Base-by-base conservation (phyloP, 2,329 filamentous ascomycete genomes). In the Colletotrichum lini region DNA sequence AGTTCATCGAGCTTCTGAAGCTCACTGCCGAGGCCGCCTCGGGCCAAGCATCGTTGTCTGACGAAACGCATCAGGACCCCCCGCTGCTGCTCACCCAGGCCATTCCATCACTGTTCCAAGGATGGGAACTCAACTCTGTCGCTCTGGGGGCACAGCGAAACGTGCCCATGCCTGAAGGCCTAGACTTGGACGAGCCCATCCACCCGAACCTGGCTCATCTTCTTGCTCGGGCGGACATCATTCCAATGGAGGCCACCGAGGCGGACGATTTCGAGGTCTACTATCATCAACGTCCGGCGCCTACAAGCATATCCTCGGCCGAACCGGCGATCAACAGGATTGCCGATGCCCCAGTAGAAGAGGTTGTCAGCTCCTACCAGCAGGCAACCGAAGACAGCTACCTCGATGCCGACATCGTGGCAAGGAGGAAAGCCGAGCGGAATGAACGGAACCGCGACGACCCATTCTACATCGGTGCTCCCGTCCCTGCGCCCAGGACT, bases 81-180 rank as follows among this genome's bases (percentile, higher is more conserved):
- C 96, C 96, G 3, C 84, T 97, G 16, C 87, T 99, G 2, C 88
- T 99, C 6, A 97, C 95, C 0, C 94, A 97, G 79, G 95, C 95
- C 4, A 94, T 99, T 66, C 96, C 96, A 1, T 92, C 92, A 2
- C 86, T 99, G 2, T 98, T 98, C 79, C 86, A 88, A 7, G 95
- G 95, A 0, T 91, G 94, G 82, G 95, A 98, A 74, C 86, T 99
- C 45, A 98, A 98, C 75, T 97, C 96, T 0, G 96, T 99, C 12
- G 94, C 96, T 1, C 80, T 84, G 4, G 91, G 90, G 54, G 96
- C 96, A 4, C 94, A 98, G 79, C 89, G 87, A 62, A 97, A 98
- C 77, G 95, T 99, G 1, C 94, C 95, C 1, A 77, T 94, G 18
- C 95, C 95, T 0, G 85, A 89, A 8, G 91, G 89, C 3, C 84